phyloP scores from a whole-genome alignment of 129 eudicot species.

The carrot (Daucus carota) region DNA sequence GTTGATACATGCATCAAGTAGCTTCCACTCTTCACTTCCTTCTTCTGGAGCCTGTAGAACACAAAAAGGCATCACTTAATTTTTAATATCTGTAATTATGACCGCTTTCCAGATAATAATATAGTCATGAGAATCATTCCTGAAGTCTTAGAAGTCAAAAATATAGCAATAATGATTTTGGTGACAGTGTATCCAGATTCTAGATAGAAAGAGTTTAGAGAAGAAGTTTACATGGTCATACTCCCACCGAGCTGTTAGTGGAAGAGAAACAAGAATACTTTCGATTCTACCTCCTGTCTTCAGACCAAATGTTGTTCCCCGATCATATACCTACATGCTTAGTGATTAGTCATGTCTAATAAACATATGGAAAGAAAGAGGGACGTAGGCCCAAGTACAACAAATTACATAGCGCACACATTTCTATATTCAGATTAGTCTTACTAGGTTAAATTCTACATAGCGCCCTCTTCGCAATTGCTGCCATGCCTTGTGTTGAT shows the following conservation, averaged over 20 bases:
- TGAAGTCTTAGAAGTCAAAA: not conserved
- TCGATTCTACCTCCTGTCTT: constrained; percentile 98
- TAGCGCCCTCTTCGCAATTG: constrained; percentile 91
- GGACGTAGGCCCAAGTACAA: not conserved
- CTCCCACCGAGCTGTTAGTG: constrained; percentile 96
- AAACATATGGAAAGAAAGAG: not conserved
- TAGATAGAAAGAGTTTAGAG: not conserved
- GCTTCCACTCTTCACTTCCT: constrained; percentile 98
- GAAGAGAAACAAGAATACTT: constrained; percentile 97
- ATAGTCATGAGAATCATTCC: not conserved
- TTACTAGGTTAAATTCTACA: constrained; percentile 94
- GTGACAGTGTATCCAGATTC: not conserved
- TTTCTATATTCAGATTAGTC: not conserved
- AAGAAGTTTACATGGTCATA: constrained; percentile 75
- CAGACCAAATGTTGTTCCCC: constrained; percentile 98
- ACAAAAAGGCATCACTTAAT: not conserved
- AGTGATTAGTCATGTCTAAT: constrained; percentile 3
- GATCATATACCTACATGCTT: constrained; percentile 73
- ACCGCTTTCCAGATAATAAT: not conserved
- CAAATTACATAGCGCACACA: no score
- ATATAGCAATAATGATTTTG: not conserved
- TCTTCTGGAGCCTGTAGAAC: constrained; percentile 77
- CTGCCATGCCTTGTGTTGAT: constrained; percentile 89
- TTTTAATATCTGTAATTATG: not conserved
- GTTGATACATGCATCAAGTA: constrained; percentile 94